Evolutionary conservation across 352 stramenopile genomes (phyloP).

Genomic region (Globisporangium middletonii): DNA sequence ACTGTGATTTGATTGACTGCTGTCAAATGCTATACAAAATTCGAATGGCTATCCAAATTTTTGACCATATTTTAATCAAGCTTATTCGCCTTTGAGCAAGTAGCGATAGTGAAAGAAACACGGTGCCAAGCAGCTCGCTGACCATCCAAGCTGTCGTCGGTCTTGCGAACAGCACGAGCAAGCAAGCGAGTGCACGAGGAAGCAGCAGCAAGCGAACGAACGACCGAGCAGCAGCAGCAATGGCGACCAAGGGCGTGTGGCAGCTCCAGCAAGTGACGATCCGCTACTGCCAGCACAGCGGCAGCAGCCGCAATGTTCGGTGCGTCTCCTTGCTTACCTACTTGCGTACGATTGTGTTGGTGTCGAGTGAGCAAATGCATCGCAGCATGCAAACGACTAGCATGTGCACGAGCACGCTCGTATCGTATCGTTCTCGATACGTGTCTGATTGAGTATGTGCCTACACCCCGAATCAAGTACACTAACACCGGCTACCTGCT

Average conservation of each 20-base stretch:
- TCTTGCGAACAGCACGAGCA: too few species aligned
- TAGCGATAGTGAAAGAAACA: too few species aligned
- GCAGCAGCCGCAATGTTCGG: constrained; percentile 74
- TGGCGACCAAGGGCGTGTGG: constrained; percentile 76
- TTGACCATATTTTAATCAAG: too few species aligned
- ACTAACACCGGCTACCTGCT: neutral
- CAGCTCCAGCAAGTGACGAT: constrained; percentile 78
- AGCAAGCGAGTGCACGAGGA: constrained; percentile 8
- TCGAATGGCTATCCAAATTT: neutral
- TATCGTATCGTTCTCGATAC: neutral
- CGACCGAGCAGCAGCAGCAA: constrained; percentile 10
- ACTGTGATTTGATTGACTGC: too few species aligned
- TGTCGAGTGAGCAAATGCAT: neutral
- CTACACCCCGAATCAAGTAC: too few species aligned
- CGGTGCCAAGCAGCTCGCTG: too few species aligned
- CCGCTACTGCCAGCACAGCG: constrained; percentile 72
- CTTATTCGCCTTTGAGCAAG: too few species aligned
- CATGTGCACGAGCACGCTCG: too few species aligned
- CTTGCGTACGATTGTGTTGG: neutral
- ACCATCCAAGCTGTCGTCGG: too few species aligned
- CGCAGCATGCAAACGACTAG: neutral
- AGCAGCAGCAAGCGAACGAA: constrained; percentile 9
- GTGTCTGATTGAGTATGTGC: neutral
- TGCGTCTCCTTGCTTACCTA: constrained; percentile 8
- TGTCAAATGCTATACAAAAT: neutral